Conservation (phyloP, 225 moss, liverwort and hornwort species). For the Lunularia cruciata region DNA sequence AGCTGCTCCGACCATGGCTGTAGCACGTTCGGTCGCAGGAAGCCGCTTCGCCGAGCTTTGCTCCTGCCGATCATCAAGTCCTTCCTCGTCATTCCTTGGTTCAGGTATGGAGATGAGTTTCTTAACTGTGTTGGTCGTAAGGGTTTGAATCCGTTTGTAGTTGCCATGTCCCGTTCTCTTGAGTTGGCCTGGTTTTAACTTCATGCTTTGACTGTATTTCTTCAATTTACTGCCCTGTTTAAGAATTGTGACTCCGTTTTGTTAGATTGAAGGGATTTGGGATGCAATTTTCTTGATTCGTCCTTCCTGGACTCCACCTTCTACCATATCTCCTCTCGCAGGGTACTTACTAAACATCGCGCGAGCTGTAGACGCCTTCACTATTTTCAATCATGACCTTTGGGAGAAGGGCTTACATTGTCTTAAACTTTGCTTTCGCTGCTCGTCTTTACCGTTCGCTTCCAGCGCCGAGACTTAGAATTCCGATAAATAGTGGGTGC, state of each 20-base stretch:
- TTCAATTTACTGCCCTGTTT: too few relatives aligned
- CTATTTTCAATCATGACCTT: too few relatives aligned
- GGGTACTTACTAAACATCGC: too few relatives aligned
- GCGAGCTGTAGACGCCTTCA: too few relatives aligned
- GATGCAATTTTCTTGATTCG: too few relatives aligned
- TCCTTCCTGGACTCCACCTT: too few relatives aligned
- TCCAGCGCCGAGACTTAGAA: too few relatives aligned
- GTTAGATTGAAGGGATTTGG: not conserved
- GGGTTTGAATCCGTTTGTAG: not conserved
- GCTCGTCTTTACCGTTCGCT: not conserved
- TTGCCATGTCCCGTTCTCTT: not conserved
- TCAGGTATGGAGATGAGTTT: slow-evolving; percentile 8
- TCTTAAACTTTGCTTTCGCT: too few relatives aligned
- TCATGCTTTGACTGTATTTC: too few relatives aligned
- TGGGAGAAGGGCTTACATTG: not conserved
- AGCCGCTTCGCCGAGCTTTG: not conserved
- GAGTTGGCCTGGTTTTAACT: too few relatives aligned
- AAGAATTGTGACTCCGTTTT: not conserved
- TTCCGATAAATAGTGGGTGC: too few relatives aligned
- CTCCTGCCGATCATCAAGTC: slow-evolving; percentile 8
- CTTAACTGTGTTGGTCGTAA: not conserved
- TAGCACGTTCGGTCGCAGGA: not conserved
- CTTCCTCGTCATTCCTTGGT: slow-evolving; percentile 14
- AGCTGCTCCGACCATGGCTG: slow-evolving; percentile 6
- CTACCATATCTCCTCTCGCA: too few relatives aligned